These are phyloP conservation scores for Neofusicoccum ribis DNA, from an alignment of 2,329 filamentous ascomycete species.

Conservation along the genomic window DNA sequence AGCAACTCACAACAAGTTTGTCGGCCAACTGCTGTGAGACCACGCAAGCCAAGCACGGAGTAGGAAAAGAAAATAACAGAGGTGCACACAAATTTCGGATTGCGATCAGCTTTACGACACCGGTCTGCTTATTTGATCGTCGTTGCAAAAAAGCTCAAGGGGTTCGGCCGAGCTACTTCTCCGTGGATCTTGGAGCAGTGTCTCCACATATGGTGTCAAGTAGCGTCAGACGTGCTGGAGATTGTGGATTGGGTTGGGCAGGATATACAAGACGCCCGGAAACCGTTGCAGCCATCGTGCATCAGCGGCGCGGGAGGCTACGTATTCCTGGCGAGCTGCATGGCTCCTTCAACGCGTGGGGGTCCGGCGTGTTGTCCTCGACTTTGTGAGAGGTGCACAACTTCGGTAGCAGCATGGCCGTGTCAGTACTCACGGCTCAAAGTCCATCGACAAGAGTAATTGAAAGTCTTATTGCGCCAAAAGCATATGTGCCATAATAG, in stretches of 20 bases:
- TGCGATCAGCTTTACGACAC: neutral
- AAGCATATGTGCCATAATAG: too few species aligned
- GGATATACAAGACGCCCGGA: neutral
- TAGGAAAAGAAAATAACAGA: neutral
- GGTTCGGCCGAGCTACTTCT: neutral
- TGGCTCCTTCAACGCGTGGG: neutral
- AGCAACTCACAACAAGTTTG: too few species aligned
- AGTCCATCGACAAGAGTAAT: too few species aligned
- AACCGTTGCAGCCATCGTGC: conserved; percentile 4
- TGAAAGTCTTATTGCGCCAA: too few species aligned
- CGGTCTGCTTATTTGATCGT: neutral
- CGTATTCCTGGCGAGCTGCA: neutral
- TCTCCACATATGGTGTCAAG: neutral
- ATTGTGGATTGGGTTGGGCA: neutral
- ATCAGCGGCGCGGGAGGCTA: neutral
- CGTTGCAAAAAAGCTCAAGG: neutral
- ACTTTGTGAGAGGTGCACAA: neutral
- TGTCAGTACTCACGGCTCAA: too few species aligned
- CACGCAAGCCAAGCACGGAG: too few species aligned
- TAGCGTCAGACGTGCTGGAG: neutral
- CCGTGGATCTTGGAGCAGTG: neutral
- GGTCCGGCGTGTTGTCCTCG: neutral
- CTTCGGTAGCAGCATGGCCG: too few species aligned
- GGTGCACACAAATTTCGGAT: neutral
- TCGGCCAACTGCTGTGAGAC: too few species aligned